These are phyloP conservation scores for Endotrypanum monterogeii DNA, from an alignment of 208 protist species.

Conservation along the genomic window DNA sequence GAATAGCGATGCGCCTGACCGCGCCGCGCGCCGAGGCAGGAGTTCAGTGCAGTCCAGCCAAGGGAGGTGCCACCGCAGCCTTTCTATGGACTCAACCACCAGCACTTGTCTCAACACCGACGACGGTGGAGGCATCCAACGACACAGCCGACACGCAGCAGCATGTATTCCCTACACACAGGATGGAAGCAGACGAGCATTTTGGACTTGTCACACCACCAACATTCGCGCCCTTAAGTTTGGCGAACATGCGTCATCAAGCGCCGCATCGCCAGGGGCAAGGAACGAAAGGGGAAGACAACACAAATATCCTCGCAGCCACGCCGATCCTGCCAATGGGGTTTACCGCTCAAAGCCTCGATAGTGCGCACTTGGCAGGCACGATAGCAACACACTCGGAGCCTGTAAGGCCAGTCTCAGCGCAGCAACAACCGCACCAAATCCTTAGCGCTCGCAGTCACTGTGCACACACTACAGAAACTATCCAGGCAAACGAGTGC, in stretches of 20 bases:
- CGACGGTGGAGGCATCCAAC: no score
- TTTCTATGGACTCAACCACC: neutral
- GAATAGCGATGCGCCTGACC: neutral
- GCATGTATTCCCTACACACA: neutral
- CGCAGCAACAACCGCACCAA: neutral
- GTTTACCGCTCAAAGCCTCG: conserved; percentile 20
- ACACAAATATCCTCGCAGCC: neutral
- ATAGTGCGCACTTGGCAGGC: conserved; percentile 9
- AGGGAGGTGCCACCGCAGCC: neutral
- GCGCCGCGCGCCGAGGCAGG: conserved; percentile 1
- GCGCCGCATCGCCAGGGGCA: neutral
- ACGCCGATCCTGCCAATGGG: conserved; percentile 17
- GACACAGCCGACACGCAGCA: neutral
- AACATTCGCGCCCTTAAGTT: neutral
- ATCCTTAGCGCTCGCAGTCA: conserved; percentile 1
- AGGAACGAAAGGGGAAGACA: neutral
- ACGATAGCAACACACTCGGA: neutral
- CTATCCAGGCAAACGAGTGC: neutral
- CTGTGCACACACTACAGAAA: neutral
- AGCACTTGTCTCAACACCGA: neutral
- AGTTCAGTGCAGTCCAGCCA: neutral
- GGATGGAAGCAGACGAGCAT: neutral
- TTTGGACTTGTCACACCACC: neutral
- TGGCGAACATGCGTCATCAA: neutral
- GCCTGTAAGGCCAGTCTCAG: neutral